Evolutionary conservation across 805 yeast genomes (phyloP).

Genomic region (Kodamaea nitidulidarum): DNA sequence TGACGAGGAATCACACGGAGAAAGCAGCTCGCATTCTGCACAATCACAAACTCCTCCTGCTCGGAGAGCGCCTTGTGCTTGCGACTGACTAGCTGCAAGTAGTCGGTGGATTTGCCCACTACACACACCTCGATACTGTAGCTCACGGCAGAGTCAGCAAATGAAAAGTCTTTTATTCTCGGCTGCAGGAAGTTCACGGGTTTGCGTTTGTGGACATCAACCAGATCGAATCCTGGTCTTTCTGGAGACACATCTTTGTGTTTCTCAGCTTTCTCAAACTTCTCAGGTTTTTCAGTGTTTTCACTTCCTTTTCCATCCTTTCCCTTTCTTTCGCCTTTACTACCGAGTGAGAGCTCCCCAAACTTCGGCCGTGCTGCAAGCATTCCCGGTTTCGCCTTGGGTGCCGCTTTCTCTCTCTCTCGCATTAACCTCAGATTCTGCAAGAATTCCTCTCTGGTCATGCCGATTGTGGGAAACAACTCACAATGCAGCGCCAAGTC

Average conservation of each 20-base stretch:
- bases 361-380: too few relatives aligned
- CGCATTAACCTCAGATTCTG: conserved; percentile 12
- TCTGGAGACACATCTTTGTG: too few relatives aligned
- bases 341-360: too few relatives aligned
- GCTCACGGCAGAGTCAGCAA: conserved; percentile 26
- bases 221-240: too few relatives aligned
- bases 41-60: conserved; percentile 21
- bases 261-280: neutral
- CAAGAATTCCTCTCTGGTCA: conserved; percentile 23
- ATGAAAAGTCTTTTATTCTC: conserved; percentile 22
- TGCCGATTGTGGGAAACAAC: conserved; percentile 23
- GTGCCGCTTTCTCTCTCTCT: neutral
- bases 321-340: neutral
- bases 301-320: neutral
- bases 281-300: neutral
- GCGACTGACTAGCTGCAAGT: conserved; percentile 11
- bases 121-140: conserved; percentile 27
- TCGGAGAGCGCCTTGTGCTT: conserved; percentile 7
- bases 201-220: conserved; percentile 1
- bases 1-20: conserved; percentile 20
- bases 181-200: conserved; percentile 7
- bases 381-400: neutral
- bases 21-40: conserved; percentile 21
- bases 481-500: conserved; percentile 21
- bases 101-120: conserved; percentile 22